Evolutionary conservation across 306 rosid species (phyloP).

Genomic region (Citrullus colocynthis): DNA sequence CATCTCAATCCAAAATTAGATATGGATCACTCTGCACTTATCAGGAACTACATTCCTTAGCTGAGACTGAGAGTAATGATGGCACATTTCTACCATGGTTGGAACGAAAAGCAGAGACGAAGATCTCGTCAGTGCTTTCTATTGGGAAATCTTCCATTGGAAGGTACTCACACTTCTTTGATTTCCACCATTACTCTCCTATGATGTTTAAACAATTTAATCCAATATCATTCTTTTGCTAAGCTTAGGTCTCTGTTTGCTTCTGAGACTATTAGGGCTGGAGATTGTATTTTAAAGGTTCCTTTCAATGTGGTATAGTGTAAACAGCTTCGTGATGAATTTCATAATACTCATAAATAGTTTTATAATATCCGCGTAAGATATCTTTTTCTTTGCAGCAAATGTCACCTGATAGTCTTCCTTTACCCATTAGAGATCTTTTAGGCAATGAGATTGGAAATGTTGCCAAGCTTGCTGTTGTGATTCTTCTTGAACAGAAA

Average conservation of each 20-base stretch:
- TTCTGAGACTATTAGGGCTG: slow-evolving; percentile 36
- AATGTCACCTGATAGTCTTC: slow-evolving; percentile 45
- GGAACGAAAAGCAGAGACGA: slow-evolving; percentile 38
- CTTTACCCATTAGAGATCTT: slow-evolving; percentile 26
- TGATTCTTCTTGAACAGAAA: slow-evolving; percentile 48
- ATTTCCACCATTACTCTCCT: background rate
- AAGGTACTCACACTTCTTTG: slow-evolving; percentile 21
- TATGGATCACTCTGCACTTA: background rate
- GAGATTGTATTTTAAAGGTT: slow-evolving; percentile 59
- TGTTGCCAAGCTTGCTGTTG: slow-evolving; percentile 46
- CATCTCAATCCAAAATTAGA: background rate
- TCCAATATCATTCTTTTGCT: background rate
- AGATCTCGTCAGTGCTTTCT: slow-evolving; percentile 44
- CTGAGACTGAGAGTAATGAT: slow-evolving; percentile 17
- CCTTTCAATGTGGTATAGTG: slow-evolving; percentile 48
- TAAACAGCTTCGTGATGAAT: background rate
- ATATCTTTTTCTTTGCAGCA: slow-evolving; percentile 39
- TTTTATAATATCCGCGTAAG: background rate
- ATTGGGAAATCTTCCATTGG: slow-evolving; percentile 43
- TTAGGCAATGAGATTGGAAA: slow-evolving; percentile 33
- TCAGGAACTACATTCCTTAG: slow-evolving; percentile 5
- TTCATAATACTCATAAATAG: background rate
- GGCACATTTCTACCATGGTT: slow-evolving; percentile 53
- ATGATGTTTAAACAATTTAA: background rate
- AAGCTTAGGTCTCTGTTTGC: slow-evolving; percentile 47